These are phyloP conservation scores for Nannochloropsis gaditana DNA, from an alignment of 108 stramenopile genomes.

Conservation along the genomic window DNA sequence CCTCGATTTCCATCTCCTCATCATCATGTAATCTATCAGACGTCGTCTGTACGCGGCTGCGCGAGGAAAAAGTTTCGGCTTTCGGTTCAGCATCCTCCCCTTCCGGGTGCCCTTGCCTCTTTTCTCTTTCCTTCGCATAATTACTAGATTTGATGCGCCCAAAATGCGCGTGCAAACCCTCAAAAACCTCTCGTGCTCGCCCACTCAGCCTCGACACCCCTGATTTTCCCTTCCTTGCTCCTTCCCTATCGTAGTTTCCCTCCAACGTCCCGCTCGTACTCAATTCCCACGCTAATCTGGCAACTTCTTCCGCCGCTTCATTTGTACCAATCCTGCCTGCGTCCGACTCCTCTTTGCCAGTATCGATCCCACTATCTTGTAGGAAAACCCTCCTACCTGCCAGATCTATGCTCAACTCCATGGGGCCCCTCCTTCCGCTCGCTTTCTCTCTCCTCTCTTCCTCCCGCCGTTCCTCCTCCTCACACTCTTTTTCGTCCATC, in stretches of 20 bases:
- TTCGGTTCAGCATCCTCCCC: not conserved
- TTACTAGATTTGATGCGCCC: not conserved
- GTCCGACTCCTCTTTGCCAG: not conserved
- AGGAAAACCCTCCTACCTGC: not conserved
- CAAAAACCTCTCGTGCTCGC: not conserved
- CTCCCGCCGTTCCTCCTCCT: constrained; percentile 2
- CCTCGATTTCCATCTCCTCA: too few species aligned
- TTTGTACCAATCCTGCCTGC: not conserved
- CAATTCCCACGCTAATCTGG: not conserved
- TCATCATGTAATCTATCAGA: not conserved
- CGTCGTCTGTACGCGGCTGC: not conserved
- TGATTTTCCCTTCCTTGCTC: not conserved
- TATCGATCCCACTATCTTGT: not conserved
- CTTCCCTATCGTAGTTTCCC: not conserved
- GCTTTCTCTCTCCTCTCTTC: not conserved
- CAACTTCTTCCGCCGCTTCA: constrained; percentile 3
- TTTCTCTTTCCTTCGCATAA: not conserved
- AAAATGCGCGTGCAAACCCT: not conserved
- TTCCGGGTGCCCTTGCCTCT: not conserved
- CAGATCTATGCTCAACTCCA: not conserved
- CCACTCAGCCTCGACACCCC: not conserved
- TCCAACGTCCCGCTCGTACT: not conserved
- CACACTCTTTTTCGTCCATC: not conserved
- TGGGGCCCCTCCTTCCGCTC: not conserved
- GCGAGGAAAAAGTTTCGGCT: not conserved